Evolutionary conservation across 768 basidiomycete species (phyloP), one percentile per base, ranked within the genome.

Genomic region (Lactarius hengduanensis): DNA sequence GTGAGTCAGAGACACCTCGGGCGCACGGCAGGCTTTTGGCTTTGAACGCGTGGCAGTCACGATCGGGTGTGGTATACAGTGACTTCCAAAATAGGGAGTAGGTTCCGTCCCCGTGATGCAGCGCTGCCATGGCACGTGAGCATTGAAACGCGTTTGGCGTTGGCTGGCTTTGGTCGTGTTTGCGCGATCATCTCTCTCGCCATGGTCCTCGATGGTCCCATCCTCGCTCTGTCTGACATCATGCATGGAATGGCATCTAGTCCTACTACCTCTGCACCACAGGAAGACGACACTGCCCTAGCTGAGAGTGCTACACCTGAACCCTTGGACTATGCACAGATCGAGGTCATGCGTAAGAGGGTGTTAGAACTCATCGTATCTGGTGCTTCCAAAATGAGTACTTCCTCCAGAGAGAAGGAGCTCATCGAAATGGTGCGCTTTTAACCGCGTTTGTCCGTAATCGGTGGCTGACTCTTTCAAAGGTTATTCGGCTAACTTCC

Each of bases 191-290:
- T 58, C 62, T 57, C 50, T 53, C 55, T 47, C 63, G 62, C 40
- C 62, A 78, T 79, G 76, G 73, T 68, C 64, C 71, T 74, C 18
- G 80, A 78, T 60, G 75, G 65, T 28, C 79, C 78, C 5, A 73
- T 79, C 10, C 79, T 86, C 32, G 78, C 80, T 8, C 77, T 88
- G 56, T 83, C 82, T 41, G 86, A 87, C 68, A 82, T 86, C 50
- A 80, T 86, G 63, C 82, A 84, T 66, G 71, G 79, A 38, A 79
- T 83, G 74, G 83, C 85, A 13, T 82, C 84, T 4, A 81, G 83
- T 1, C 85, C 84, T 59, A 13, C 26, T 28, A 74, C 75, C 0
- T 20, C 64, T 5, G 79, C 80, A 55, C 67, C 62, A 10, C 34
- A 63, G 61, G 74, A 72, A 65, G 76, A 72, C 36, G 70, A 59